Percentiles rank a stretch among this genome's conserved stretches.
Evolutionary conservation across 176 grass and related monocot genomes (phyloP).

Genomic region (Hsuehochloa calcarea): DNA sequence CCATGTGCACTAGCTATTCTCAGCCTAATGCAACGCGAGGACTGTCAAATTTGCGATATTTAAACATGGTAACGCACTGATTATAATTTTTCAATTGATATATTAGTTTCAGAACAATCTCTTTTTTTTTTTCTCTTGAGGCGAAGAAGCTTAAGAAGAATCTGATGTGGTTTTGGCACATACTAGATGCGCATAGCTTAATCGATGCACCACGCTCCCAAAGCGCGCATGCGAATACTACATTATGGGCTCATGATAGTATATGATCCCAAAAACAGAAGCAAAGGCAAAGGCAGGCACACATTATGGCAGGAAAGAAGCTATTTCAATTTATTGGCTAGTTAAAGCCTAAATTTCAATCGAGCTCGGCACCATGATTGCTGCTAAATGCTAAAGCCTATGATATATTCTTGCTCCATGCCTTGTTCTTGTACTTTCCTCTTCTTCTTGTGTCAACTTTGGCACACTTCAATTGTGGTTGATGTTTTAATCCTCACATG

Average conservation of each 20-base stretch:
- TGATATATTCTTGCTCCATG: slow-evolving; percentile 32
- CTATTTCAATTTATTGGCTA: not conserved
- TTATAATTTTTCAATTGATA: not conserved
- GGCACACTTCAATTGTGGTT: not conserved
- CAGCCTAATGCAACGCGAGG: not conserved
- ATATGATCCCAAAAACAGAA: slow-evolving; percentile 16
- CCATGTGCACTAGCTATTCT: slow-evolving; percentile 11
- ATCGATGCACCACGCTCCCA: slow-evolving; percentile 4
- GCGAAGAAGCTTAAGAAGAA: slow-evolving; percentile 40
- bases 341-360: slow-evolving; percentile 12
- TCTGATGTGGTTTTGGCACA: slow-evolving; percentile 36
- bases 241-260: slow-evolving; percentile 13
- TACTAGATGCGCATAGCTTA: slow-evolving; percentile 23
- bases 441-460: not conserved
- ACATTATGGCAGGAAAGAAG: slow-evolving; percentile 16
- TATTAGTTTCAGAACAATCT: not conserved
- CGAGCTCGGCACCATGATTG: slow-evolving; percentile 17
- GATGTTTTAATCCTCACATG: not conserved
- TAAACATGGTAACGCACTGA: not conserved
- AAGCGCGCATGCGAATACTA: slow-evolving; percentile 11
- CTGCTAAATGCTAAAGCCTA: slow-evolving; percentile 11
- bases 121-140: not conserved
- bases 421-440: slow-evolving; percentile 31
- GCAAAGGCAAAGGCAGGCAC: slow-evolving; percentile 34
- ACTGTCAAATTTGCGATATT: not conserved